These are phyloP conservation scores for Cladosporium oxysporum DNA, from an alignment of 2,329 filamentous ascomycete genomes.

Conservation along the genomic window DNA sequence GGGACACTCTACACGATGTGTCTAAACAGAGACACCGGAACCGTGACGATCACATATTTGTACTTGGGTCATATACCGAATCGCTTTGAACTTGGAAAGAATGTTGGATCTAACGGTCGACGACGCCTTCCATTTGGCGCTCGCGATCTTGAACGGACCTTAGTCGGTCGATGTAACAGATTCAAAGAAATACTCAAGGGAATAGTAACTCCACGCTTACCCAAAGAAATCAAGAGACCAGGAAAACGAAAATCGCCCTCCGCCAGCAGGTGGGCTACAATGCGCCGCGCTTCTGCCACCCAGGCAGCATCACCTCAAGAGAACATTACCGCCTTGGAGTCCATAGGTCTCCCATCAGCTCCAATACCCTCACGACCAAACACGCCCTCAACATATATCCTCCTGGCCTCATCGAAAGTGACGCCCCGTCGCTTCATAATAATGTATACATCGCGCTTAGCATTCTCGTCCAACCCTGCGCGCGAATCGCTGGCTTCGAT, in stretches of 20 bases:
- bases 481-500: constrained; percentile 76
- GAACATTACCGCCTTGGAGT: constrained; percentile 96
- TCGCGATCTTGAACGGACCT: neutral
- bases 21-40: neutral
- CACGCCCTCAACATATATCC: constrained; percentile 79
- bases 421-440: constrained; percentile 88
- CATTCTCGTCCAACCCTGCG: constrained; percentile 75
- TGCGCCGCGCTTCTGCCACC: neutral
- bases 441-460: constrained; percentile 77
- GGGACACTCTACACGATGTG: neutral
- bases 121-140: neutral
- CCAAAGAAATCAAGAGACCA: neutral
- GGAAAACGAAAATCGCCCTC: neutral
- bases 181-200: neutral
- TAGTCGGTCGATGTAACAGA: neutral
- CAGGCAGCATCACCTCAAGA: constrained; percentile 51
- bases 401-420: constrained; percentile 86
- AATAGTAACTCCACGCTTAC: constrained; percentile 10
- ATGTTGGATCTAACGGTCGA: neutral
- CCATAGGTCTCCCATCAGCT: constrained; percentile 79
- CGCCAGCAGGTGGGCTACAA: neutral
- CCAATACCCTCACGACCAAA: constrained; percentile 89
- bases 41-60: neutral
- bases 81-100: neutral
- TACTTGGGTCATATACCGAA: neutral